Evolutionary conservation across 129 eudicot genomes (phyloP).

Genomic region (Kitagawia praeruptora): DNA sequence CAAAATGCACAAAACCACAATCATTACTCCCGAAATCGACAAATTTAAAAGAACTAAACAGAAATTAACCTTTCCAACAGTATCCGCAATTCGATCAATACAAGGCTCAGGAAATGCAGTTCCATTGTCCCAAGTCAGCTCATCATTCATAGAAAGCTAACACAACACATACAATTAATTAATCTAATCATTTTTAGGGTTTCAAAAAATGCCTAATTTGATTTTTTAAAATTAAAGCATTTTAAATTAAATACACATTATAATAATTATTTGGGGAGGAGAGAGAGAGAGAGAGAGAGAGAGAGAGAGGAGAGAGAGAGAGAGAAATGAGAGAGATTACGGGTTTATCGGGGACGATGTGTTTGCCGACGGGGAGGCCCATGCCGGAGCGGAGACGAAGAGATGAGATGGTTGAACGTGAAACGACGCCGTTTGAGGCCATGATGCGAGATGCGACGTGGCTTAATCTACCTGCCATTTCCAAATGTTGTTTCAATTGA

Average conservation of each 20-base stretch:
- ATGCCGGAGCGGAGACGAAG: slow-evolving; percentile 91
- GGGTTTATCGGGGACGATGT: slow-evolving; percentile 86
- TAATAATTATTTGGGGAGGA: neutral
- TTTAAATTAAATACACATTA: neutral
- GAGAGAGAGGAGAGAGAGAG: neutral
- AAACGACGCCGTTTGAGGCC: slow-evolving; percentile 76
- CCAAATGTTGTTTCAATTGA: neutral
- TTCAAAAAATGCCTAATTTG: neutral
- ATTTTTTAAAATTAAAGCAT: neutral
- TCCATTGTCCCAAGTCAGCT: slow-evolving; percentile 92
- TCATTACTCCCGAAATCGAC: neutral
- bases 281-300: no score
- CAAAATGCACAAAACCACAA: no score
- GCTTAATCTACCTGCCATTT: slow-evolving; percentile 85
- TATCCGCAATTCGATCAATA: slow-evolving; percentile 90
- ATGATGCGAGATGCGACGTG: slow-evolving; percentile 60
- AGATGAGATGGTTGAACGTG: slow-evolving; percentile 63
- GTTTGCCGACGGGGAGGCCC: slow-evolving; percentile 98
- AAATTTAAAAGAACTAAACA: neutral
- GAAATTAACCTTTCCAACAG: slow-evolving; percentile 67
- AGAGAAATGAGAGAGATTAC: slow-evolving; percentile 22
- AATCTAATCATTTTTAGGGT: slow-evolving; percentile 1
- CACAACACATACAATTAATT: neutral
- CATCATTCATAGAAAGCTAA: slow-evolving; percentile 80
- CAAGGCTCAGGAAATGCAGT: slow-evolving; percentile 89